A percentile compares a stretch with the other conserved stretches of the same genome.
Evolutionary conservation across 148 eudicot species (phyloP).

Genomic region (Spergularia bocconei): DNA sequence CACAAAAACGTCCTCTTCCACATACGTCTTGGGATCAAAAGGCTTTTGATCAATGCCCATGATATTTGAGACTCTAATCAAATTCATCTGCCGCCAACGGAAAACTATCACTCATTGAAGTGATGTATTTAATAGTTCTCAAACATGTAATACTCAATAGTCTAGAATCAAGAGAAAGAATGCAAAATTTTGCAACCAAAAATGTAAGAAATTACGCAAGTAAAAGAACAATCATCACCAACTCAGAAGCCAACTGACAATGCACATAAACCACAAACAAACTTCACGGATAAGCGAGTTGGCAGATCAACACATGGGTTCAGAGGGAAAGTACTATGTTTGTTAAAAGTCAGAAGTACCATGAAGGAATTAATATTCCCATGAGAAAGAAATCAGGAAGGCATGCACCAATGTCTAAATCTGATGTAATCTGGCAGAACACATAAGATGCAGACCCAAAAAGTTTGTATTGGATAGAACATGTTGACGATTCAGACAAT

Average conservation of each 20-base stretch:
- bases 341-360: neutral
- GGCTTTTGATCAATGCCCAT: slow-evolving; percentile 95
- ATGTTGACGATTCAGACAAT: neutral
- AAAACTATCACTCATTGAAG: neutral
- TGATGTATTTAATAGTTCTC: neutral
- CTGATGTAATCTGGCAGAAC: neutral
- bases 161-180: neutral
- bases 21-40: slow-evolving; percentile 89
- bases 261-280: neutral
- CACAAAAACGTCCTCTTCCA: slow-evolving; percentile 80
- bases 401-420: neutral
- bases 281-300: neutral
- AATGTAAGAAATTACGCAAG: neutral
- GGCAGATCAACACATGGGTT: neutral
- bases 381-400: neutral
- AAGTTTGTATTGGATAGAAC: too few relatives aligned
- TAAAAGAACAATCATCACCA: neutral
- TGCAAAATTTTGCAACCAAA: neutral
- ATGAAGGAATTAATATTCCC: neutral
- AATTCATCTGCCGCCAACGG: slow-evolving; percentile 67
- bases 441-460: too few relatives aligned
- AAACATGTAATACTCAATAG: neutral
- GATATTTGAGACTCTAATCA: slow-evolving; percentile 93
- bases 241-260: neutral
- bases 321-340: neutral